Conservation (phyloP, 73 alveolate species). For the Uronychia setigera region DNA sequence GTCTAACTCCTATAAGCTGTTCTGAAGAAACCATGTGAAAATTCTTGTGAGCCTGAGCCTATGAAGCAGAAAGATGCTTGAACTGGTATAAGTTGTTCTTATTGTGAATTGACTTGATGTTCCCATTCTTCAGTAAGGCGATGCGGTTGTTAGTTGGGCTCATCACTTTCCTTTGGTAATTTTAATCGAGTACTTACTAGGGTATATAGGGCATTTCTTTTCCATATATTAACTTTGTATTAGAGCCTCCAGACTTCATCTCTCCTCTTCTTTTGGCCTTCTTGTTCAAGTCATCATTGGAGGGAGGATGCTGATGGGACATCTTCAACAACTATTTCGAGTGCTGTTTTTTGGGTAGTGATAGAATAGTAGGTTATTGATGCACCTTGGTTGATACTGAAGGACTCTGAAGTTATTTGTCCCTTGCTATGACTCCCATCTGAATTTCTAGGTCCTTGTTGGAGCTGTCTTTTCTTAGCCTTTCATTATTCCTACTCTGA, state of each 20-base stretch:
- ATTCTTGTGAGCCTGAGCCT: background rate
- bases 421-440: too few species aligned
- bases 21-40: constrained; percentile 7
- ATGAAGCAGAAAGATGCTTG: background rate
- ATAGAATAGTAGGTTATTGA: too few species aligned
- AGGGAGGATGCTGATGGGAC: background rate
- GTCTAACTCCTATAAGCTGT: too few species aligned
- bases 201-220: background rate
- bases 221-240: background rate
- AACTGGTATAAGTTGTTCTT: background rate
- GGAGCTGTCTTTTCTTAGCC: too few species aligned
- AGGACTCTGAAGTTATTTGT: too few species aligned
- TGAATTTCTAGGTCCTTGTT: too few species aligned
- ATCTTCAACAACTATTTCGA: background rate
- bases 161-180: background rate
- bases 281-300: background rate
- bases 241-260: background rate
- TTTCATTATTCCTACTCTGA: background rate
- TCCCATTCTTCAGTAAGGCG: background rate
- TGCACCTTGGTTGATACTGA: too few species aligned
- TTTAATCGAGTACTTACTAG: background rate
- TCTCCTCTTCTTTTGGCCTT: background rate
- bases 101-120: background rate
- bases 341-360: background rate
- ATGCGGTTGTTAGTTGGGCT: background rate